Evolutionary conservation across 176 grass and related monocot species (phyloP).

Genomic region (Triticum turgidum): DNA sequence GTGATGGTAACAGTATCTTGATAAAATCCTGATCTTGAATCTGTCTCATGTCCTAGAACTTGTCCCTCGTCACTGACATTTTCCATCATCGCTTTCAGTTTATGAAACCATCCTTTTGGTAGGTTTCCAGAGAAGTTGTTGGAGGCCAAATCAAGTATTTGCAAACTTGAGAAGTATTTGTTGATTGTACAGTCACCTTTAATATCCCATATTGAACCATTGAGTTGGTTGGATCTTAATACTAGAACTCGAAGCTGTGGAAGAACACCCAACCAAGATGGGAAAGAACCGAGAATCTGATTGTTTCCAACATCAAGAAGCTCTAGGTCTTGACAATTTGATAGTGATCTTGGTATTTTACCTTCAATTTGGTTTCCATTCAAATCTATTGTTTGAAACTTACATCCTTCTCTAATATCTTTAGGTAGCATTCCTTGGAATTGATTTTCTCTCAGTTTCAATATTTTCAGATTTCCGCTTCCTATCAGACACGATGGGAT

Average conservation of each 20-base stretch:
- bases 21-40: neutral
- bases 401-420: neutral
- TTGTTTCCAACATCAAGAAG: slow-evolving; percentile 33
- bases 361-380: slow-evolving; percentile 19
- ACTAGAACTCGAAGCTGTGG: slow-evolving; percentile 1
- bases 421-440: neutral
- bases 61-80: neutral
- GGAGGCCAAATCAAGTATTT: slow-evolving; percentile 34
- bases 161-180: neutral
- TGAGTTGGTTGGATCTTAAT: slow-evolving; percentile 15
- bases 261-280: slow-evolving; percentile 7
- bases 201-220: neutral
- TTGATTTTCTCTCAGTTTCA: slow-evolving; percentile 27
- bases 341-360: slow-evolving; percentile 15
- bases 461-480: neutral
- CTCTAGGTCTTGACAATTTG: neutral
- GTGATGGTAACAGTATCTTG: neutral
- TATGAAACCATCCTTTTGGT: neutral
- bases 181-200: neutral
- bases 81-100: slow-evolving; percentile 25
- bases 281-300: slow-evolving; percentile 3
- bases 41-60: neutral
- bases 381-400: slow-evolving; percentile 23
- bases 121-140: slow-evolving; percentile 19
- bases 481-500: slow-evolving; percentile 14